Evolutionary conservation across 176 grass and related monocot species (phyloP).

Genomic region (Cocos nucifera): DNA sequence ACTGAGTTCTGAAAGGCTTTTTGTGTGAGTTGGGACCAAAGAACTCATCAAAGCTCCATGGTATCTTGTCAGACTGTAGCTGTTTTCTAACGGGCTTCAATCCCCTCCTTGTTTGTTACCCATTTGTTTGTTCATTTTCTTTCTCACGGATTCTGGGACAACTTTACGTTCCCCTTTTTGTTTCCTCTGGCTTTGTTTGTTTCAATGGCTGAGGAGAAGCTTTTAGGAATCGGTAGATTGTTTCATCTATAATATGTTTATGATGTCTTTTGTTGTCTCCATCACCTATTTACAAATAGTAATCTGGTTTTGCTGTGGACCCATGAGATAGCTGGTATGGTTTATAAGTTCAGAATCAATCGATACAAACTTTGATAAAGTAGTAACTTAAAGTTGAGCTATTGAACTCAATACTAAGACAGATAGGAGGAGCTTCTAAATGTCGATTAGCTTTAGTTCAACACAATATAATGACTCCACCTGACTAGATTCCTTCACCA

Average conservation of each 20-base stretch:
- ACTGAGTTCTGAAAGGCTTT: neutral
- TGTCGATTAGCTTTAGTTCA: too few relatives aligned
- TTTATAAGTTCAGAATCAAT: too few relatives aligned
- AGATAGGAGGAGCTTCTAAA: neutral
- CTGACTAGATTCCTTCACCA: too few relatives aligned
- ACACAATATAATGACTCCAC: neutral
- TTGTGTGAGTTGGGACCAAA: neutral
- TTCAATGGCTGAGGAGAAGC: too few relatives aligned
- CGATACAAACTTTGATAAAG: too few relatives aligned
- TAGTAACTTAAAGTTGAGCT: too few relatives aligned
- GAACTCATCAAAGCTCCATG: too few relatives aligned
- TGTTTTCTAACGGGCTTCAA: neutral
- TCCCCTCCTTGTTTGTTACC: neutral
- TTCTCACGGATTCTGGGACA: neutral
- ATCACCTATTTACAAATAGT: neutral
- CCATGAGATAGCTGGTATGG: neutral
- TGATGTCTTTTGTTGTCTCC: neutral
- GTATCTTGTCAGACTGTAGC: conserved; percentile 2
- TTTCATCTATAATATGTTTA: neutral
- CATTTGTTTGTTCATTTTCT: conserved; percentile 1
- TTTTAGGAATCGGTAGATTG: too few relatives aligned
- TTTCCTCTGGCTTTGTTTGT: neutral
- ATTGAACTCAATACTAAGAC: too few relatives aligned
- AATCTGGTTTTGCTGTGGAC: neutral
- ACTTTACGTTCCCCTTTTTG: conserved; percentile 1